phyloP scores from a whole-genome alignment of 73 alveolate species.

The Diophrys sp. region DNA sequence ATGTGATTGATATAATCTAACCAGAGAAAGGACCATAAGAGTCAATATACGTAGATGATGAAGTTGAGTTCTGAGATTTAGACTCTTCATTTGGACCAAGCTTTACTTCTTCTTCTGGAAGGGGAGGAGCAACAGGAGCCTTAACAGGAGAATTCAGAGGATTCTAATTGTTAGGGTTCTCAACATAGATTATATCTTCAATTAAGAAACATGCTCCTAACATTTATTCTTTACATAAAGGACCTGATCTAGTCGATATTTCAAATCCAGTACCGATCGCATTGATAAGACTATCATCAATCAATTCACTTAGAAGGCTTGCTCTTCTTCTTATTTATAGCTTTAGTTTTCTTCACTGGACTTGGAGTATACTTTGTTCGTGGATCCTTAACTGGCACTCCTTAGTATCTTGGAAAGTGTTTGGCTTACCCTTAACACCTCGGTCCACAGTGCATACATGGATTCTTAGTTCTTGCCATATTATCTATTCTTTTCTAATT shows the following conservation, averaged over 20 bases:
- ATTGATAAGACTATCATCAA: constrained; percentile 22
- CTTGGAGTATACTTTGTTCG: too few relatives aligned
- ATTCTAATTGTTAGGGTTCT: too few relatives aligned
- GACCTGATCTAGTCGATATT: constrained; percentile 90
- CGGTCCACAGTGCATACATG: too few relatives aligned
- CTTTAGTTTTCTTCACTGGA: too few relatives aligned
- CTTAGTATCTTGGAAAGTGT: too few relatives aligned
- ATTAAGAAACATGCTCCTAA: constrained; percentile 90
- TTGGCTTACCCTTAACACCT: too few relatives aligned
- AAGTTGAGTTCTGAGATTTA: constrained; percentile 40
- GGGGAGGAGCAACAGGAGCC: too few relatives aligned
- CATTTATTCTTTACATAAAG: constrained; percentile 94
- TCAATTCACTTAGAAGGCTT: too few relatives aligned
- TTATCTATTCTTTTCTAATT: not conserved
- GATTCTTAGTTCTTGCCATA: too few relatives aligned
- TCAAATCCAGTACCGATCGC: constrained; percentile 93
- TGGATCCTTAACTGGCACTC: too few relatives aligned
- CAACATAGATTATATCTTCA: constrained; percentile 64
- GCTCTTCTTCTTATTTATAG: too few relatives aligned
- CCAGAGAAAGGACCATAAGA: constrained; percentile 96
- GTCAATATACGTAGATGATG: constrained; percentile 37
- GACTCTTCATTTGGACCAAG: constrained; percentile 10
- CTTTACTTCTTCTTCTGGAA: constrained; percentile 11
- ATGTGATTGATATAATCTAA: constrained; percentile 83
- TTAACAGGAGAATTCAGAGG: too few relatives aligned